Percentiles rank a stretch among this genome's conserved stretches.
phyloP scores from a whole-genome alignment of 208 protist genomes.

The Crithidia brevicula region DNA sequence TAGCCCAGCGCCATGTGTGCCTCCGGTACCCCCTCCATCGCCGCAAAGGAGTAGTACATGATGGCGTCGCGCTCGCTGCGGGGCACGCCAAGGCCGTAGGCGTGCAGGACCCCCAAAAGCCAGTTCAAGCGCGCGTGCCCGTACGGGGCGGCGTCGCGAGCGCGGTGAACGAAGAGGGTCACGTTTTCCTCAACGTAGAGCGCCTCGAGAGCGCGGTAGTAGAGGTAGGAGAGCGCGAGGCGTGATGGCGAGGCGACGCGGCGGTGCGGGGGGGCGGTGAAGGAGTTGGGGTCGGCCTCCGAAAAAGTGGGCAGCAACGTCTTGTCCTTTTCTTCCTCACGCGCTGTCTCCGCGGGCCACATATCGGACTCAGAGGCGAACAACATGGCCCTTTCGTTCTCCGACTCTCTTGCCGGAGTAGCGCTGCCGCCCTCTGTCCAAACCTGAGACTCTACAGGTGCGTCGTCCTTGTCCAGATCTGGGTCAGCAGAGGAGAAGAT shows the following conservation, averaged over 20 bases:
- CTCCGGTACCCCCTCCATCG: constrained; percentile 68
- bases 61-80: constrained; percentile 63
- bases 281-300: not conserved
- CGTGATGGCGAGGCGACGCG: constrained; percentile 23
- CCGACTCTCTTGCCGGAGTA: too few relatives aligned
- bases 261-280: not conserved
- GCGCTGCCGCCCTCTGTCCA: too few relatives aligned
- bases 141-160: constrained; percentile 45
- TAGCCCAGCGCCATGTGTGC: constrained; percentile 84
- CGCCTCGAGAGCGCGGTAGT: constrained; percentile 61
- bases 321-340: too few relatives aligned
- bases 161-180: constrained; percentile 45
- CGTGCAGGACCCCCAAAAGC: constrained; percentile 80
- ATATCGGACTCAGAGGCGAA: too few relatives aligned
- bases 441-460: too few relatives aligned
- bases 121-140: constrained; percentile 82
- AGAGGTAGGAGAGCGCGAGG: constrained; percentile 57
- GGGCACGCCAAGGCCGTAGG: constrained; percentile 75
- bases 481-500: not conserved
- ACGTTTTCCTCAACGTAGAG: constrained; percentile 71
- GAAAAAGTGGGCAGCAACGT: too few relatives aligned
- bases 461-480: not conserved
- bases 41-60: constrained; percentile 83
- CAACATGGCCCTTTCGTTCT: too few relatives aligned
- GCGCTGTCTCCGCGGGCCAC: too few relatives aligned